Evolutionary conservation across 2,329 filamentous ascomycete genomes (phyloP), one percentile per base, ranked within the genome.

Genomic region (Aspergillus uvarum): DNA sequence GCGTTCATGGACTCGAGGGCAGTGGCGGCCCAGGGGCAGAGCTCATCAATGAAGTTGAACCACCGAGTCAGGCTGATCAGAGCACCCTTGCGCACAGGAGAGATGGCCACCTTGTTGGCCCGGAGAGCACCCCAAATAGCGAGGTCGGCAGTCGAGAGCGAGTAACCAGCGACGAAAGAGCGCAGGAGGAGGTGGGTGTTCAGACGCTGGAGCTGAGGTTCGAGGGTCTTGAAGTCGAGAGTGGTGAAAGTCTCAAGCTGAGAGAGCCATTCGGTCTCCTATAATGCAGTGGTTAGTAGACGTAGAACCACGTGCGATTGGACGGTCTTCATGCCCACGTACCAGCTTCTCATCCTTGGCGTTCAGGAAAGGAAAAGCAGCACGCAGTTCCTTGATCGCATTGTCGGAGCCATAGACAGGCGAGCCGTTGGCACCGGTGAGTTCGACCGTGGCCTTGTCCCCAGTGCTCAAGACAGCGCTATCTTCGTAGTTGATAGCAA

Each of bases 101-200:
- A 87, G 66, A 90, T 84, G 19, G 91, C 89, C n/a, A 92, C 90
- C 63, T 91, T 89, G 80, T 96, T 97, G 68, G 85, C 88, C 59
- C 91, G 88, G 56, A 97, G 83, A 5, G 90, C 87, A 69, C 89
- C 85, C 91, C 92, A 98, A 65, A 96, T 84, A 70, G 89, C 89
- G 64, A 87, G 85, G 76, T 98, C 94, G 64, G 89, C 82, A 47
- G 92, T 86, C 59, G 88, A 88, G 53, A 95, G 81, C 26, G 82
- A 82, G 81, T 96, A 94, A 62, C 92, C 92, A 54, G 91, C 86
- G 66, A 97, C 83, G 78, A 95, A 95, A 14, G 91, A 91, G 70
- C 94, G 89, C 32, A 97, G 86, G 4, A 88, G 91, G 62, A 98
- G 85, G 80, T 96, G 90, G 75, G 91, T 90, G 76, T 97, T 92